phyloP scores from a whole-genome alignment of 2,329 filamentous ascomycete genomes.

The Scleromitrula shiraiana region DNA sequence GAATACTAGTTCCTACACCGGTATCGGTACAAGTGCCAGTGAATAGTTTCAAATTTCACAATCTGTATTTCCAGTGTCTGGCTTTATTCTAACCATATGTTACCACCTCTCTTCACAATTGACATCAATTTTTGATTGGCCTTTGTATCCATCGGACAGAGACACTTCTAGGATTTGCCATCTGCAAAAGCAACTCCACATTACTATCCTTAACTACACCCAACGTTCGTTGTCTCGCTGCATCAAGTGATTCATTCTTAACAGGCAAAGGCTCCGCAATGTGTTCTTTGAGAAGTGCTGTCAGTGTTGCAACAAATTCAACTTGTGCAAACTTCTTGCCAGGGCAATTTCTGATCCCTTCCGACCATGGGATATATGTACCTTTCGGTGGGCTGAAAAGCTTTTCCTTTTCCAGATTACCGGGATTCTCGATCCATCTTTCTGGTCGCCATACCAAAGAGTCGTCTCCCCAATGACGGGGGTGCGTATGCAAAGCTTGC shows the following conservation, averaged over 20 bases:
- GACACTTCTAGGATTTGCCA: conserved; percentile 3
- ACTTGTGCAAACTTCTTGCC: conserved; percentile 16
- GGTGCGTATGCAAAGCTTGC: conserved; percentile 8
- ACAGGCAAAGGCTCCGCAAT: background rate
- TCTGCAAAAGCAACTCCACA: conserved; percentile 8
- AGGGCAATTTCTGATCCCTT: conserved; percentile 11
- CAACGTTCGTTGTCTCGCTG: conserved; percentile 6
- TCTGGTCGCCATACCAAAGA: conserved; percentile 11
- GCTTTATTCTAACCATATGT: no score
- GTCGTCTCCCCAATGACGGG: conserved; percentile 16
- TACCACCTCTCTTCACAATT: no score
- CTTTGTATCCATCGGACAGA: conserved; percentile 1
- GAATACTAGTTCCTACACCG: no score
- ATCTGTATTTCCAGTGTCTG: no score
- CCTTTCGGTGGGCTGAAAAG: conserved; percentile 5
- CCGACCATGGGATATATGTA: conserved; percentile 14
- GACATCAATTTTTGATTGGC: background rate
- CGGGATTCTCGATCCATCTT: conserved; percentile 14
- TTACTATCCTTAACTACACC: conserved; percentile 6
- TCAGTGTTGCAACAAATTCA: conserved; percentile 12
- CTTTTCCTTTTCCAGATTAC: background rate
- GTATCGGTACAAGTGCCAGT: no score
- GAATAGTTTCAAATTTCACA: no score
- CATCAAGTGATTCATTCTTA: background rate
- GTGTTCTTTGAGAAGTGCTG: conserved; percentile 2